A percentile compares a stretch with the other conserved stretches of the same genome.
phyloP scores from a whole-genome alignment of 2,329 filamentous ascomycete species.

The Cladosporium sp. region DNA sequence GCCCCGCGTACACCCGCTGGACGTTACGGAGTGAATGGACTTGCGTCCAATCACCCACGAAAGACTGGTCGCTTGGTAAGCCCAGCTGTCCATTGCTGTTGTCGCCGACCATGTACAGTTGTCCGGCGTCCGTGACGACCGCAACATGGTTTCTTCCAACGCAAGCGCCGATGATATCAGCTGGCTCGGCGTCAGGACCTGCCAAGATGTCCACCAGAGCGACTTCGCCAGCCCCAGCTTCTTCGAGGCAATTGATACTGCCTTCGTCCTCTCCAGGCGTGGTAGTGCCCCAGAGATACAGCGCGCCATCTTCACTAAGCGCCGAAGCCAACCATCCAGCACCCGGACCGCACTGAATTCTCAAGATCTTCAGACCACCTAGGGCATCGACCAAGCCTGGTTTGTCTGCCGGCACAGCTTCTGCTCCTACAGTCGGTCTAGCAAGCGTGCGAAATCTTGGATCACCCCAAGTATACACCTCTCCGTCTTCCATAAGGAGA shows the following conservation, averaged over 20 bases:
- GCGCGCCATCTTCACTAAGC: constrained; percentile 50
- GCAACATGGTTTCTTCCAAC: constrained; percentile 56
- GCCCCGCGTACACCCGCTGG: constrained; percentile 19
- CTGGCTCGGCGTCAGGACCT: constrained; percentile 34
- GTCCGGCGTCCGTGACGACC: constrained; percentile 44
- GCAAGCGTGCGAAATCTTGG: constrained; percentile 54
- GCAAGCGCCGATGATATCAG: constrained; percentile 50
- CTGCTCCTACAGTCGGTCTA: constrained; percentile 36
- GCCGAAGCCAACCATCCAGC: constrained; percentile 52
- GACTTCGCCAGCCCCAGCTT: constrained; percentile 21
- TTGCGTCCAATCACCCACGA: constrained; percentile 22
- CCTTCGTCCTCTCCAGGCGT: constrained; percentile 19
- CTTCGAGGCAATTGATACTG: constrained; percentile 18
- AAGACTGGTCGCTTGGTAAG: constrained; percentile 15
- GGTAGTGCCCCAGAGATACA: constrained; percentile 55
- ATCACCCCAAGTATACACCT: constrained; percentile 49
- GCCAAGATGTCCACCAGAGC: constrained; percentile 30
- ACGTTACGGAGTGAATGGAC: constrained; percentile 12
- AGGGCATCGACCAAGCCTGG: constrained; percentile 47
- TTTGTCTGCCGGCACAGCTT: constrained; percentile 38
- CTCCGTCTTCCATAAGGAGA: constrained; percentile 31
- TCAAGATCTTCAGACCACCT: constrained; percentile 46
- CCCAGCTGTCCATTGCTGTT: constrained; percentile 58
- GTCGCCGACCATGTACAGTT: constrained; percentile 51
- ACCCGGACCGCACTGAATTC: constrained; percentile 40